These are phyloP conservation scores for Phylloporus arenicola DNA, from an alignment of 768 basidiomycete species.

Conservation along the genomic window DNA sequence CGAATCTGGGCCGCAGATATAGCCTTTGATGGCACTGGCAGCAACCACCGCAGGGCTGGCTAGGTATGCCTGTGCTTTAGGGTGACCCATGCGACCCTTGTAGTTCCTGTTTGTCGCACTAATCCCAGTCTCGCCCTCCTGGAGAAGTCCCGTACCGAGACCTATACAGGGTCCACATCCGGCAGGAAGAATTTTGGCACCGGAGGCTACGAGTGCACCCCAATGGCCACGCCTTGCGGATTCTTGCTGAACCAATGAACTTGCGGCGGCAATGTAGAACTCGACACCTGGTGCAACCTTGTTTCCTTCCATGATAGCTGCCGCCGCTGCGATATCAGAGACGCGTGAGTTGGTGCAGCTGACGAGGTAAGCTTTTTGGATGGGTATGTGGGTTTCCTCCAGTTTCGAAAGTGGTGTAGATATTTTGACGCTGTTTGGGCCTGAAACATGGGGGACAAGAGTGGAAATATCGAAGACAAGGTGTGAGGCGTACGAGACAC, in stretches of 20 bases:
- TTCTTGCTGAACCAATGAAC: constrained; percentile 86
- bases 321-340: constrained; percentile 90
- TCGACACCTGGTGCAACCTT: constrained; percentile 85
- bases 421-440: constrained; percentile 96
- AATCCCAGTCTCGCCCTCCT: constrained; percentile 94
- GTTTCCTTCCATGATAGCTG: constrained; percentile 78
- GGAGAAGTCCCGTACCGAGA: constrained; percentile 83
- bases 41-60: constrained; percentile 97
- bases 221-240: constrained; percentile 84
- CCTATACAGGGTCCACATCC: constrained; percentile 99
- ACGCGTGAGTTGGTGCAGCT: constrained; percentile 97
- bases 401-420: constrained; percentile 90
- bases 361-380: constrained; percentile 97
- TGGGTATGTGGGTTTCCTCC: constrained; percentile 64
- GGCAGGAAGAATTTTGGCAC: constrained; percentile 88
- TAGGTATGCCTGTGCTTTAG: constrained; percentile 91
- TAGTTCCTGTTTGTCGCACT: constrained; percentile 99
- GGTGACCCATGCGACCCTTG: constrained; percentile 97
- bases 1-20: constrained; percentile 78
- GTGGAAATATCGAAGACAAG: constrained; percentile 90
- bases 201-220: constrained; percentile 79
- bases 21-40: constrained; percentile 88
- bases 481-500: constrained; percentile 79
- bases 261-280: constrained; percentile 96
- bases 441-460: constrained; percentile 92